Conservation (phyloP, 2,329 filamentous ascomycete genomes). For the Alternaria conjuncta region DNA sequence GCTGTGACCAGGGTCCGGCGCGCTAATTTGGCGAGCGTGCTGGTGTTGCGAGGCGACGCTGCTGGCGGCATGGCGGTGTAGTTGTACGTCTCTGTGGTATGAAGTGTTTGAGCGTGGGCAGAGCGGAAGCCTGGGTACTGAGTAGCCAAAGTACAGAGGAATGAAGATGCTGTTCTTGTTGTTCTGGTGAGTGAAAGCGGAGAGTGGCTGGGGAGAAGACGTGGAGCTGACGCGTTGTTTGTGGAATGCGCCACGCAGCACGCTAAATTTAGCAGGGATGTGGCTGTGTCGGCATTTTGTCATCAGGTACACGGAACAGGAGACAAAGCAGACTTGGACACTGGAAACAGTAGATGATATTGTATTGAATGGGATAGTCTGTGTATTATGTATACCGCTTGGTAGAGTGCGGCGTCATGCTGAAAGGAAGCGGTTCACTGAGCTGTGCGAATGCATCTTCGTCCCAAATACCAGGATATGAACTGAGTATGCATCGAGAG, state of each 20-base stretch:
- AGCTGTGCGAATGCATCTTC: background rate
- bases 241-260: conserved; percentile 33
- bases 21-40: conserved; percentile 30
- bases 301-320: background rate
- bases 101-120: background rate
- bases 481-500: background rate
- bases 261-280: conserved; percentile 26
- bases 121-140: background rate
- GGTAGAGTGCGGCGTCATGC: background rate
- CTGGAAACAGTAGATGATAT: background rate
- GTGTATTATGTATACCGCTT: background rate
- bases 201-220: conserved; percentile 12
- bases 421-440: background rate
- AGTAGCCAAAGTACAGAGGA: background rate
- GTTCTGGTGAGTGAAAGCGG: background rate
- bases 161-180: background rate
- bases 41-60: conserved; percentile 13
- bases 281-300: conserved; percentile 19
- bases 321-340: background rate
- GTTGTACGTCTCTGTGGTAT: background rate
- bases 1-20: conserved; percentile 34
- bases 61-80: conserved; percentile 30
- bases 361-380: background rate
- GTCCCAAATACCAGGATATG: background rate
- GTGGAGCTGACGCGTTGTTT: conserved; percentile 25